These are phyloP conservation scores for Psidium friedrichsthalianum DNA, from an alignment of 345 rosid species.

Conservation along the genomic window DNA sequence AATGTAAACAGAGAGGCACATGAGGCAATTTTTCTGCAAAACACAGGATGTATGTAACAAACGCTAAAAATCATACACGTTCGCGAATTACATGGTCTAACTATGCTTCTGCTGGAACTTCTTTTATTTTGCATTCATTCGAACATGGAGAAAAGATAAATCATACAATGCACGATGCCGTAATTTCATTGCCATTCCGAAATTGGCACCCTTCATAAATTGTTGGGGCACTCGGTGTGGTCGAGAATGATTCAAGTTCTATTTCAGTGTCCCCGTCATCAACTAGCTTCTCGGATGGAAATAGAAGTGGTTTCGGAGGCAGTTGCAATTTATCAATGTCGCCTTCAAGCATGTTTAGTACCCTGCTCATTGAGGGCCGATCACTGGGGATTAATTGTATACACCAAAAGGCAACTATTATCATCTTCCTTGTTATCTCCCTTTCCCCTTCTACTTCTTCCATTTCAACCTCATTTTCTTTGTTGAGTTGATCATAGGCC, in stretches of 20 bases:
- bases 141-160: not conserved
- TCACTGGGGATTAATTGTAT: not conserved
- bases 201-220: not conserved
- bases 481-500: not conserved
- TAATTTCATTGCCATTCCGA: not conserved
- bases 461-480: rapidly evolving
- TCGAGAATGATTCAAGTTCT: not conserved
- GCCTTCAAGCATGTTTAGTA: not conserved
- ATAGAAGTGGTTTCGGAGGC: not conserved
- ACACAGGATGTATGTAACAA: not conserved
- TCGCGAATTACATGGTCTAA: not conserved
- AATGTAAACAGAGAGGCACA: not conserved
- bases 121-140: not conserved
- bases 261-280: rapidly evolving
- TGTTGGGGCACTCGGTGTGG: not conserved
- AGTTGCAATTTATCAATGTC: rapidly evolving
- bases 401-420: not conserved
- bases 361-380: not conserved
- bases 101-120: not conserved
- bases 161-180: not conserved
- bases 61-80: not conserved
- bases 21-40: not conserved
- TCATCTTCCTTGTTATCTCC: not conserved
- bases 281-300: rapidly evolving
- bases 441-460: not conserved